Evolutionary conservation across 441 rosid genomes (phyloP).

Genomic region (Arabidopsis lyrata): DNA sequence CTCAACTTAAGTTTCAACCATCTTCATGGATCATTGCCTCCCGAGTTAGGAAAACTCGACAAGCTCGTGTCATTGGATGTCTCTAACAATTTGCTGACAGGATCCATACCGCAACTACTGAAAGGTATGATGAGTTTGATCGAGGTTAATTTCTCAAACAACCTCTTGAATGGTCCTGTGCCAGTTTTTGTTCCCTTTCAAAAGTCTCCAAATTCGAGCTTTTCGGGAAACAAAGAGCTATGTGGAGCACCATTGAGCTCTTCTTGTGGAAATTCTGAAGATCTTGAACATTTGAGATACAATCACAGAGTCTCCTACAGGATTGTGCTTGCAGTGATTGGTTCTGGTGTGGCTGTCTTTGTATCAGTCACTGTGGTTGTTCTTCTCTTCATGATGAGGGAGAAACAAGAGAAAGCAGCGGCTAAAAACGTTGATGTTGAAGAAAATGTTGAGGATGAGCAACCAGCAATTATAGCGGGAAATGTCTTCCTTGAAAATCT

Average conservation of each 20-base stretch:
- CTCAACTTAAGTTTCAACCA: constrained; percentile 91
- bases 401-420: constrained; percentile 83
- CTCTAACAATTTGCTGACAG: constrained; percentile 85
- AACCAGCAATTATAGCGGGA: constrained; percentile 76
- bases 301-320: constrained; percentile 87
- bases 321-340: constrained; percentile 82
- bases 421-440: constrained; percentile 54
- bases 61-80: constrained; percentile 92
- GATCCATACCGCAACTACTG: constrained; percentile 69
- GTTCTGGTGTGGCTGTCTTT: constrained; percentile 91
- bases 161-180: constrained; percentile 72
- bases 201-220: constrained; percentile 84
- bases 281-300: constrained; percentile 51
- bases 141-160: constrained; percentile 90
- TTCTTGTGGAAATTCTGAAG: constrained; percentile 56
- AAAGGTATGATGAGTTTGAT: constrained; percentile 96
- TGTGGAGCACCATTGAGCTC: constrained; percentile 85
- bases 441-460: constrained; percentile 56
- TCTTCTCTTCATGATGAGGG: constrained; percentile 93
- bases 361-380: constrained; percentile 81
- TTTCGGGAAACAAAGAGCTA: constrained; percentile 77
- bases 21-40: constrained; percentile 80
- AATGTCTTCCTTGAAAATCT: constrained; percentile 86
- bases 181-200: constrained; percentile 86
- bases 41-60: constrained; percentile 89